Evolutionary conservation across 2,329 filamentous ascomycete species (phyloP).

Genomic region (Epichloe gansuensis): DNA sequence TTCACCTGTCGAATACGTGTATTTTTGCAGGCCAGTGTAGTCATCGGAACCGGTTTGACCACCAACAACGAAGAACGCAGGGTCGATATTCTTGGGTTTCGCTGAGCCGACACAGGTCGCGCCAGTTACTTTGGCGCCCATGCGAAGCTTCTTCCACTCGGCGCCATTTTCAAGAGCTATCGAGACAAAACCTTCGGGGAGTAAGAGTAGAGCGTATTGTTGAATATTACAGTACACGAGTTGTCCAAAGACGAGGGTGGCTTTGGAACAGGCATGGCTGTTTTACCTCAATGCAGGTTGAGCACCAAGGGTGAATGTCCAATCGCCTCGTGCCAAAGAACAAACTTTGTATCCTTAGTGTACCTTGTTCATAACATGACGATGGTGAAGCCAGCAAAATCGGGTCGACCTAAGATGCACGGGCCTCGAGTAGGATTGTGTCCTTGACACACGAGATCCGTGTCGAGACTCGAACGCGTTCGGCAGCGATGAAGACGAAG

Average conservation of each 20-base stretch:
- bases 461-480: neutral
- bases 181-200: constrained; percentile 65
- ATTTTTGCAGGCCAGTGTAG: constrained; percentile 68
- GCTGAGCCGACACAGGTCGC: constrained; percentile 65
- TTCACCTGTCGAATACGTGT: constrained; percentile 38
- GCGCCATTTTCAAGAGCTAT: constrained; percentile 56
- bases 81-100: constrained; percentile 42
- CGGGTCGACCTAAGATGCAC: neutral
- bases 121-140: constrained; percentile 59
- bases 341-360: neutral
- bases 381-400: constrained; percentile 2
- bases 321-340: neutral
- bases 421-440: neutral
- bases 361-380: constrained; percentile 5
- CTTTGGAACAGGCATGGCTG: constrained; percentile 57
- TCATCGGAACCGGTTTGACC: constrained; percentile 42
- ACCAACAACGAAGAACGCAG: constrained; percentile 71
- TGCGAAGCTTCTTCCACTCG: constrained; percentile 54
- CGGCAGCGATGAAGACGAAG: neutral
- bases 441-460: neutral
- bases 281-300: constrained; percentile 3
- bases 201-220: constrained; percentile 77
- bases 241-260: constrained; percentile 59
- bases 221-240: constrained; percentile 70
- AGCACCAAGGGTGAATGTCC: neutral